Base-by-base conservation (phyloP, 2,329 filamentous ascomycete genomes). In the Xylaria sp. region DNA sequence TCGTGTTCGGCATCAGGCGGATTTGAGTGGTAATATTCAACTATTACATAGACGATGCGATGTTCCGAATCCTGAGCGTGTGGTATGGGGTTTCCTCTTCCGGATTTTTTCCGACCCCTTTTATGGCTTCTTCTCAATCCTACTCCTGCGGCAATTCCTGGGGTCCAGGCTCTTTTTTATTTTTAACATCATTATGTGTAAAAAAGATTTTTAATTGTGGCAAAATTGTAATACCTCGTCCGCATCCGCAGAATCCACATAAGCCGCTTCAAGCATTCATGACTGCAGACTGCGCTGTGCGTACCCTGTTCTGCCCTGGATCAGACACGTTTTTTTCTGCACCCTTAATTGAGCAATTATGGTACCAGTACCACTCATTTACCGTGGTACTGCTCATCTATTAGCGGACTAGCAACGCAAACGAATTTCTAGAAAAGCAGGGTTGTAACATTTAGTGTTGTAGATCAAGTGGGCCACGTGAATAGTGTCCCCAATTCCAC, bases 341-440 rank as follows among this genome's bases (percentile, higher is more conserved):
- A 34, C 50, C 63, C 52, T 58, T 46, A 61, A 65, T 37, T 1
- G n/a, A 37, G 41, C n/a, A 25, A 48, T n/a, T 50, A 48, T 37
- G 34, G 37, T 48, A 67, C 44, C 20, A 54, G 37, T 25, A 67
- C 51, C 39, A 54, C 54, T 63, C 23, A 20, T 63, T 52, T 58
- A 51, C 39, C 12, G 23, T 32, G 39, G 15, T 25, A 58, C 25
- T 63, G 50, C 44, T 32, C 60, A 56, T 55, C 28, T 54, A n/a
- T 23, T 23, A 37, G 37, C 60, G 37, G 23, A n/a, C 18, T 57
- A 66, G 50, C 34, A 52, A 52, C 34, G 51, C 65, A 46, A 58
- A 52, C 51, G 65, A 63, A 63, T 32, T 68, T 68, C 65, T 68
- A 68, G 65, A 68, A 66, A 50, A 18, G 20, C 48, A 59, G 55